phyloP scores from a whole-genome alignment of 2,329 filamentous ascomycete species.

The Coniochaeta prunicola region DNA sequence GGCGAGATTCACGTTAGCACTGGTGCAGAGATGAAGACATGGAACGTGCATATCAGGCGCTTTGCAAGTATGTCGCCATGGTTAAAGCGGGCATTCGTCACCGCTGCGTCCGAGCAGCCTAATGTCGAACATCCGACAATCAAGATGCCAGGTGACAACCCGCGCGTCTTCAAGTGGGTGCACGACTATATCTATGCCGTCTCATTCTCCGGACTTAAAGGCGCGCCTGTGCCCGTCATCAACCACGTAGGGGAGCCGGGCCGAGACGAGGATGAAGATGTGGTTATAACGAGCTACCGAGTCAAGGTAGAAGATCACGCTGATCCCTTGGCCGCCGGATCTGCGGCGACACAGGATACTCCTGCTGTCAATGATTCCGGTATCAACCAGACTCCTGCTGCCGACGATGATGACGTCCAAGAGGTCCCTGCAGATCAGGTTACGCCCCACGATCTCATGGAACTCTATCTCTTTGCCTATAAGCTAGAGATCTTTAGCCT shows the following conservation, averaged over 20 bases:
- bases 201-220: neutral
- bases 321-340: neutral
- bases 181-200: neutral
- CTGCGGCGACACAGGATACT: neutral
- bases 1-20: neutral
- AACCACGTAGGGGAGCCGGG: neutral
- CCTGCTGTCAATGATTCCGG: neutral
- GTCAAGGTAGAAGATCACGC: neutral
- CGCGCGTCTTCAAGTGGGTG: neutral
- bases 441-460: conserved; percentile 15
- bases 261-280: neutral
- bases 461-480: conserved; percentile 15
- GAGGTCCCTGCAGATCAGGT: conserved; percentile 11
- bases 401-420: neutral
- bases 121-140: neutral
- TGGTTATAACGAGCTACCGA: neutral
- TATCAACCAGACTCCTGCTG: neutral
- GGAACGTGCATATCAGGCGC: neutral
- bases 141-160: neutral
- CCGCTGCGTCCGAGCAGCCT: neutral
- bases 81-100: neutral
- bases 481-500: conserved; percentile 12
- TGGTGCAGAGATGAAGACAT: neutral
- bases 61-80: neutral
- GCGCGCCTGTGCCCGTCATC: neutral